These are phyloP conservation scores for Chenopodium album DNA, from an alignment of 148 eudicot genomes.

Conservation along the genomic window DNA sequence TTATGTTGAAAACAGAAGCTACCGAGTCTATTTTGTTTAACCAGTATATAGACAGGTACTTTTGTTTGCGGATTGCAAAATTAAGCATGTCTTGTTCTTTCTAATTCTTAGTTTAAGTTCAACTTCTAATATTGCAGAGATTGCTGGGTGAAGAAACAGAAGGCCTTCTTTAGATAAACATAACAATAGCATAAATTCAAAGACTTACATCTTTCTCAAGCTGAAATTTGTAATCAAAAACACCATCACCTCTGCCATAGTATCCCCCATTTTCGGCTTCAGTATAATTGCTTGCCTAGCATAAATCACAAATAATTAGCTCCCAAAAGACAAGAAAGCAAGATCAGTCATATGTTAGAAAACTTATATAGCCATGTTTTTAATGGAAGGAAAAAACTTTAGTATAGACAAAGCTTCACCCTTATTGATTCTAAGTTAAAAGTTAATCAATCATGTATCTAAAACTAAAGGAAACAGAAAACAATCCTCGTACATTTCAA, in stretches of 20 bases:
- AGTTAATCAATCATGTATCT: neutral
- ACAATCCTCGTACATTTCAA: neutral
- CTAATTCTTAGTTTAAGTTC: neutral
- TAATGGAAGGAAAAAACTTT: neutral
- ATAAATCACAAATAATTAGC: slow-evolving; percentile 13
- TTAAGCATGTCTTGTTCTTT: neutral
- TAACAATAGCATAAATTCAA: neutral
- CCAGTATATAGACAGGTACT: neutral
- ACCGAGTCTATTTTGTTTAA: neutral
- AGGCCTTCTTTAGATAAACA: neutral
- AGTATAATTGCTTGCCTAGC: slow-evolving; percentile 22
- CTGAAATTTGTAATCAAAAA: slow-evolving; percentile 33
- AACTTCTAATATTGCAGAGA: neutral
- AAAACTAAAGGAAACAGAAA: neutral
- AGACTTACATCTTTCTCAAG: slow-evolving; percentile 40
- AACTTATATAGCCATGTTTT: neutral
- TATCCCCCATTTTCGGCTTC: slow-evolving; percentile 25
- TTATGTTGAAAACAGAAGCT: neutral
- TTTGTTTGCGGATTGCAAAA: neutral
- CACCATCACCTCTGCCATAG: slow-evolving; percentile 29
- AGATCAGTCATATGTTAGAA: neutral
- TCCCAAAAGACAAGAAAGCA: neutral
- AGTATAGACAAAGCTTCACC: neutral
- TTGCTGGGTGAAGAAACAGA: neutral
- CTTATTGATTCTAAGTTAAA: neutral